A percentile compares a stretch with the other conserved stretches of the same genome.
Evolutionary conservation across 345 rosid species (phyloP).

Genomic region (Melaleuca alternifolia): DNA sequence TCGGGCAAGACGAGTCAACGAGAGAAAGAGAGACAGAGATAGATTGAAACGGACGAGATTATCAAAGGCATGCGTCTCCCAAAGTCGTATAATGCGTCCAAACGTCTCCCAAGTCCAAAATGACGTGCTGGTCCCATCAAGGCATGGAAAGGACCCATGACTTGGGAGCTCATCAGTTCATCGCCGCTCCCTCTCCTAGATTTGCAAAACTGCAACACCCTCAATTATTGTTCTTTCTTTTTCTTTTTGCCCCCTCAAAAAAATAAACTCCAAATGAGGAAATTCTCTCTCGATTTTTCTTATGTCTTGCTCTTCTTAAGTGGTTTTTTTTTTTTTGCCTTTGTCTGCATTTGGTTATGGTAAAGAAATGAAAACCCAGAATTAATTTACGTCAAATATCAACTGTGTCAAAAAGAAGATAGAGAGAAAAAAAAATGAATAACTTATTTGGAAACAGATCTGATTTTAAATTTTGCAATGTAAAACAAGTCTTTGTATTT

Average conservation of each 20-base stretch:
- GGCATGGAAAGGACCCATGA: not conserved
- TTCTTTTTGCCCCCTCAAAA: not conserved
- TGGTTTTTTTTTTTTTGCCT: not conserved
- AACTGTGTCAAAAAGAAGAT: not conserved
- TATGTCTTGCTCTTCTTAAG: not conserved
- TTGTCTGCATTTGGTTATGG: not conserved
- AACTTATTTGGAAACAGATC: not conserved
- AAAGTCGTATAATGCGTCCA: not conserved
- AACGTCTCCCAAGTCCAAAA: not conserved
- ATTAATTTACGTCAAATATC: not conserved
- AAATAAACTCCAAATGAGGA: not conserved
- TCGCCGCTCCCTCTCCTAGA: not conserved
- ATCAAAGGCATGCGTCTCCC: not conserved
- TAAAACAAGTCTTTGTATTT: too few species aligned
- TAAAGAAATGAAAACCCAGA: not conserved
- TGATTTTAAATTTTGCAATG: too few species aligned
- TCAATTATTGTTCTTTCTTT: not conserved
- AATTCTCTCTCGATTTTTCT: not conserved
- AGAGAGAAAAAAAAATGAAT: not conserved
- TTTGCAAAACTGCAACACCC: not conserved
- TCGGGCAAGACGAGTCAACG: not conserved
- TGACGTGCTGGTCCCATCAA: not conserved
- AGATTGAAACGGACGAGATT: not conserved
- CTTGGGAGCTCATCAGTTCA: not conserved
- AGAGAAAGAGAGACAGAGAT: not conserved